Base-by-base conservation (phyloP, 495 filamentous ascomycete genomes). In the Neurospora intermedia region DNA sequence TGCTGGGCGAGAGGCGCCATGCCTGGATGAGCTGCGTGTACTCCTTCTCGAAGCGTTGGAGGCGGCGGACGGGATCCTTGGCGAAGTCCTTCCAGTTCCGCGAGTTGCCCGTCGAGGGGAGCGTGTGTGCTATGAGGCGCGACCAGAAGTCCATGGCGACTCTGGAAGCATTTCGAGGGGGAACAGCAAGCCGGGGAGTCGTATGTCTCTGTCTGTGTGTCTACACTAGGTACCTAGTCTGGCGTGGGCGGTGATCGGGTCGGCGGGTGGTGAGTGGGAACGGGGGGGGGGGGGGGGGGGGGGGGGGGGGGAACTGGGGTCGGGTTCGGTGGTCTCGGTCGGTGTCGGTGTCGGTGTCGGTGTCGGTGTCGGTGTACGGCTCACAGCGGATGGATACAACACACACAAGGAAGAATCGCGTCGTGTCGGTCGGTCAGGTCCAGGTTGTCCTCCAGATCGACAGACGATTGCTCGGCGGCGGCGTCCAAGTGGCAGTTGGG, bases 21-120 rank as follows among this genome's bases (percentile, higher is more conserved):
- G 89, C 89, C 88, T 92, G 89, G 85, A 97, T 86, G 27, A 97
- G 86, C 79, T 93, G 89, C 78, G 92, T 90, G 83, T 95, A 97
- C 76, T 91, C 88, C 78, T 92, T 90, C 84, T 95, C 96, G 84
- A 98, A 99, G 72, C 92, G 91, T 76, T 91, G 89, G 79, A 97
- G 89, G 76, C 96, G 92, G 80, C 95, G 90, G 73, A 93, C 90
- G 43, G 95, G 93, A 78, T 93, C 91, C 77, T 90, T 90, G 43
- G 90, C 85, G 66, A 88, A 84, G 75, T 88, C 85, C 81, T 88
- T 87, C 54, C 54, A 66, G 54, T 66, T 66, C 82, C 88, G 77
- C 81, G 87, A 81, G 81, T 80, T 76, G 73, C 80, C 81, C 88
- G 87, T 82, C 70, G 89, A 87, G 62, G 88, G 82, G 77, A 89